These are phyloP conservation scores for Ogataea minuta DNA, from an alignment of 805 yeast species.

Conservation along the genomic window DNA sequence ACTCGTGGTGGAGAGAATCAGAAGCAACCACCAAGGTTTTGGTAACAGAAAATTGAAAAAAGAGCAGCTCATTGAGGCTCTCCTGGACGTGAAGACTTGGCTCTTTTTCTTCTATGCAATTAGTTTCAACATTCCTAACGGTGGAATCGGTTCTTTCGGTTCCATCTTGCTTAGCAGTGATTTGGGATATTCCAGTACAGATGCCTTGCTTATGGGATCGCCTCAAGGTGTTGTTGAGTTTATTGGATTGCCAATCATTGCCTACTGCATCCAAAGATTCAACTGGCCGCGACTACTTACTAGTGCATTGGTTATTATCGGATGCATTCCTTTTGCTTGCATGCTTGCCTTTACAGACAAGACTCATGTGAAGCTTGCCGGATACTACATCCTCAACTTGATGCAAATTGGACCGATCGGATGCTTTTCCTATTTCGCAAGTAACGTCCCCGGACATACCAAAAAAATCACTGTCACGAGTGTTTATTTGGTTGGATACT, in stretches of 20 bases:
- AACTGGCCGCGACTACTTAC: conserved; percentile 31
- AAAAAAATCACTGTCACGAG: conserved; percentile 51
- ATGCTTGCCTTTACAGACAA: conserved; percentile 29
- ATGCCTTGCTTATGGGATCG: conserved; percentile 34
- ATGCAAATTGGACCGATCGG: conserved; percentile 21
- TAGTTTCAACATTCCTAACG: conserved; percentile 50
- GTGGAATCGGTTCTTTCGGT: conserved; percentile 49
- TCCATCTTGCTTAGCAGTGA: conserved; percentile 42
- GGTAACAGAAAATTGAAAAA: conserved; percentile 30
- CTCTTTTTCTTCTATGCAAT: conserved; percentile 40
- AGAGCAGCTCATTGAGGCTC: conserved; percentile 30
- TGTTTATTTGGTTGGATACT: conserved; percentile 45
- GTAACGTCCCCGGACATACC: conserved; percentile 61
- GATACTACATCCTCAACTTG: conserved; percentile 23
- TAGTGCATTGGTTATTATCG: conserved; percentile 24
- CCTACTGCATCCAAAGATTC: conserved; percentile 23
- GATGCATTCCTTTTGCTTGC: conserved; percentile 28
- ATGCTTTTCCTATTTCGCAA: conserved; percentile 22
- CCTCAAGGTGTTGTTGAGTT: conserved; percentile 39
- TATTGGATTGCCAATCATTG: conserved; percentile 27
- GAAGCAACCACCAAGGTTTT: conserved; percentile 25
- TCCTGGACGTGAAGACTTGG: conserved; percentile 41
- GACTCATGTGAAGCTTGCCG: conserved; percentile 28
- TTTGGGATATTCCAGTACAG: conserved; percentile 29
- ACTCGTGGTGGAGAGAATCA: conserved; percentile 34